Evolutionary conservation across 2,329 filamentous ascomycete species (phyloP).

Genomic region (Aspergillus vadensis): DNA sequence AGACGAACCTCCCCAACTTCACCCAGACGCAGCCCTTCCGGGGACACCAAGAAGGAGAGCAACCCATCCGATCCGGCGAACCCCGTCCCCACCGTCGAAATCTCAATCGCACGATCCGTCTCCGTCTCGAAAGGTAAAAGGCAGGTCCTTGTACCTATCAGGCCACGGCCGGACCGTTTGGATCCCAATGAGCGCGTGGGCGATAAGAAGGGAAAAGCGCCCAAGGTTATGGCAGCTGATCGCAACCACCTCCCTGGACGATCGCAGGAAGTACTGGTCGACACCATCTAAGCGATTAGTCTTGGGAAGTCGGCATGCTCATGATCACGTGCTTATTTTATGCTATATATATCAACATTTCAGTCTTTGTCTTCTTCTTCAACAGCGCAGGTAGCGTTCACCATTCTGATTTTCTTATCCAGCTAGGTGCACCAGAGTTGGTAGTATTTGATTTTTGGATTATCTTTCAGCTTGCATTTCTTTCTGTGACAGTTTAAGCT

Average conservation of each 20-base stretch:
- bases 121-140: slow-evolving; percentile 39
- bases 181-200: slow-evolving; percentile 30
- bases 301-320: not conserved
- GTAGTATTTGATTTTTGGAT: not conserved
- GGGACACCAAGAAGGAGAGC: slow-evolving; percentile 16
- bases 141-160: slow-evolving; percentile 42
- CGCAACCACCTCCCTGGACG: slow-evolving; percentile 33
- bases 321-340: slow-evolving; percentile 1
- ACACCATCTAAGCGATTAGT: slow-evolving; percentile 22
- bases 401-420: not conserved
- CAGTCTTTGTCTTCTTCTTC: not conserved
- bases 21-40: slow-evolving; percentile 22
- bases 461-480: not conserved
- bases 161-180: slow-evolving; percentile 26
- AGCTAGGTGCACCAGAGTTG: not conserved
- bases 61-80: slow-evolving; percentile 10
- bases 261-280: slow-evolving; percentile 38
- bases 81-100: slow-evolving; percentile 29
- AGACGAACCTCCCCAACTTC: not conserved
- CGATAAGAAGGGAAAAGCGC: slow-evolving; percentile 29
- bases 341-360: slow-evolving; percentile 1
- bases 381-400: slow-evolving; percentile 6
- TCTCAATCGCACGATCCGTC: slow-evolving; percentile 44
- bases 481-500: not conserved
- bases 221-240: slow-evolving; percentile 32